A percentile compares a stretch with the other conserved stretches of the same genome.
Evolutionary conservation across 805 yeast genomes (phyloP).

Genomic region (Ogataea sp.): DNA sequence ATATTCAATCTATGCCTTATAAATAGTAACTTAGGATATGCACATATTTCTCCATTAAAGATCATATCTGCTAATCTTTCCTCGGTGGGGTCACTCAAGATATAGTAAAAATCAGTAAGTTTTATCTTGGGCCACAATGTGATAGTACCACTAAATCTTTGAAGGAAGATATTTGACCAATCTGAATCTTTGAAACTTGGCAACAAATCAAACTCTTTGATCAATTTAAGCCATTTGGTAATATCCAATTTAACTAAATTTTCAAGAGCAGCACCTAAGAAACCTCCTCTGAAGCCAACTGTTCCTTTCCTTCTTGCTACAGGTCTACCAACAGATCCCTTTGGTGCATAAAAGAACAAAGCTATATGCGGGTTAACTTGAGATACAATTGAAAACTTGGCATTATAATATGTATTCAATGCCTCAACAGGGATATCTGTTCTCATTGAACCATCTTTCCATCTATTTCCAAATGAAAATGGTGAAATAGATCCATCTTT

Average conservation of each 20-base stretch:
- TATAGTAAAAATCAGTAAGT: conserved; percentile 51
- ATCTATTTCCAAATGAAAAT: conserved; percentile 64
- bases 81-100: conserved; percentile 61
- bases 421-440: conserved; percentile 76
- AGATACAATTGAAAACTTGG: conserved; percentile 66
- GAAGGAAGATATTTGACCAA: conserved; percentile 74
- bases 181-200: conserved; percentile 69
- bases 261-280: conserved; percentile 63
- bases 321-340: conserved; percentile 76
- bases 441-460: conserved; percentile 73
- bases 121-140: conserved; percentile 69
- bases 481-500: conserved; percentile 40
- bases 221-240: conserved; percentile 66
- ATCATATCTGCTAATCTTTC: conserved; percentile 48
- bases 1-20: conserved; percentile 55
- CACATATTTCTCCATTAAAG: conserved; percentile 52
- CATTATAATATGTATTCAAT: conserved; percentile 66
- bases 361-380: conserved; percentile 82
- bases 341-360: conserved; percentile 67
- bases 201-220: conserved; percentile 54
- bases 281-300: conserved; percentile 64
- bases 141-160: conserved; percentile 65
- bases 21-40: conserved; percentile 60
- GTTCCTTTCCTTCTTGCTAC: conserved; percentile 49
- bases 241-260: conserved; percentile 65